Percentiles rank a stretch among this genome's conserved stretches.
Conservation (phyloP, 2,329 filamentous ascomycete genomes). For the Monosporascus sp. region DNA sequence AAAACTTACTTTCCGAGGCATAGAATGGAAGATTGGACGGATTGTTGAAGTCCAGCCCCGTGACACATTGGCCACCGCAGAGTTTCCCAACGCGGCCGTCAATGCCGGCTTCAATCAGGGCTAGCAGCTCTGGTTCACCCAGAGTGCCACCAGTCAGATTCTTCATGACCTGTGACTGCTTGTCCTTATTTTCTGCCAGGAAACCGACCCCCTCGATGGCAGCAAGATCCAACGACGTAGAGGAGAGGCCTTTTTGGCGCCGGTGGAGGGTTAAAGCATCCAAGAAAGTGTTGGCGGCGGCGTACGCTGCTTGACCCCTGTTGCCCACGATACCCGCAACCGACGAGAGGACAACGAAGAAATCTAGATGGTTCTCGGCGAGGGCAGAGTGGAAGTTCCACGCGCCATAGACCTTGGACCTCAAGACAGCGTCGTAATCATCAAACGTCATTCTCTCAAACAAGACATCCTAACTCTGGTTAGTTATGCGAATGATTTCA, state of each 20-base stretch:
- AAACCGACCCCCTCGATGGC: slow-evolving; percentile 46
- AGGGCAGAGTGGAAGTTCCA: slow-evolving; percentile 49
- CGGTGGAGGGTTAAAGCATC: slow-evolving; percentile 37
- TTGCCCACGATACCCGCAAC: slow-evolving; percentile 47
- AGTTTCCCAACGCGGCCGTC: slow-evolving; percentile 34
- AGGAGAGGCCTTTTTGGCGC: slow-evolving; percentile 33
- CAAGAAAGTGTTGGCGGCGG: slow-evolving; percentile 43
- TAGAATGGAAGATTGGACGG: slow-evolving; percentile 45
- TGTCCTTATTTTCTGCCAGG: slow-evolving; percentile 40
- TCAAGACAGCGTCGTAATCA: slow-evolving; percentile 42
- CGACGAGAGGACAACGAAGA: slow-evolving; percentile 50
- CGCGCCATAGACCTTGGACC: slow-evolving; percentile 47
- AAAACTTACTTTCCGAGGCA: slow-evolving; percentile 50
- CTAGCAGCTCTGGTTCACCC: slow-evolving; percentile 48
- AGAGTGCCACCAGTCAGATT: slow-evolving; percentile 45
- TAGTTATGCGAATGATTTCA: background rate
- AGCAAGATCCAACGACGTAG: slow-evolving; percentile 47
- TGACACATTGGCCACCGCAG: slow-evolving; percentile 47
- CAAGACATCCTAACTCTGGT: slow-evolving; percentile 33
- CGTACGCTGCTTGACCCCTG: slow-evolving; percentile 48
- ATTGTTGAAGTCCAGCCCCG: slow-evolving; percentile 44
- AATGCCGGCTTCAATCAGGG: slow-evolving; percentile 48
- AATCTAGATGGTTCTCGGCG: slow-evolving; percentile 35
- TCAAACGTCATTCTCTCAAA: slow-evolving; percentile 48
- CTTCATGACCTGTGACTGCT: slow-evolving; percentile 40